These are phyloP conservation scores for Mycena maculata DNA, from an alignment of 768 basidiomycete genomes.

Conservation along the genomic window DNA sequence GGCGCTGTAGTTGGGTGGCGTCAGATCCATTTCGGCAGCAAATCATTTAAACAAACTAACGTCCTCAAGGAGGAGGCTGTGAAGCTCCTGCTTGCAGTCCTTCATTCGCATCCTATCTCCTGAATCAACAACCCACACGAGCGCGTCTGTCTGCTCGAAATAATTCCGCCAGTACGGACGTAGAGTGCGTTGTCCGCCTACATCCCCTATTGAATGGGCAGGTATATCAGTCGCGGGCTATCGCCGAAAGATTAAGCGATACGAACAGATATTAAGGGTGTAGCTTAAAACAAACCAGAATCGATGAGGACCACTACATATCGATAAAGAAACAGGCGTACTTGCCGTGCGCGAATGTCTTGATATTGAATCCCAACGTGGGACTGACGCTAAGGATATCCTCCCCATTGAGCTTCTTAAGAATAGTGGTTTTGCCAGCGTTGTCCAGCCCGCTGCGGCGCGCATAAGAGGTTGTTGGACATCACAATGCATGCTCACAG, in stretches of 20 bases:
- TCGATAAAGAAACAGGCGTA: conserved; percentile 54
- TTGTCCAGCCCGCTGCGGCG: conserved; percentile 90
- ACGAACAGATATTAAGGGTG: conserved; percentile 82
- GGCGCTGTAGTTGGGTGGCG: conserved; percentile 64
- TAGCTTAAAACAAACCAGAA: conserved; percentile 57
- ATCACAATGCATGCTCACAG: conserved; percentile 61
- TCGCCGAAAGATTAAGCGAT: conserved; percentile 35
- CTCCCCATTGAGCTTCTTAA: conserved; percentile 95
- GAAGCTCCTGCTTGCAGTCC: conserved; percentile 91
- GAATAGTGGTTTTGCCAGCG: conserved; percentile 97
- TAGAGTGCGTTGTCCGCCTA: conserved; percentile 95
- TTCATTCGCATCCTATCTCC: conserved; percentile 89
- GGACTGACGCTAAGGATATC: conserved; percentile 90
- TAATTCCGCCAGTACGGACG: conserved; percentile 99
- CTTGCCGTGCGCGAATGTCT: conserved; percentile 93
- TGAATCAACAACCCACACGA: conserved; percentile 99
- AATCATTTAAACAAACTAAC: conserved; percentile 59
- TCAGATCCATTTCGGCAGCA: conserved; percentile 26
- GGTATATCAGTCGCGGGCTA: conserved; percentile 23
- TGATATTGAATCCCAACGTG: conserved; percentile 98
- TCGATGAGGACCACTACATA: conserved; percentile 26
- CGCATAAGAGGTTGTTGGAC: conserved; percentile 34
- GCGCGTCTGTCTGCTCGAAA: conserved; percentile 97
- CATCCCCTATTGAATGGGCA: conserved; percentile 79
- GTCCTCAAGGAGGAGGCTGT: conserved; percentile 89